Conservation (phyloP, 2,329 filamentous ascomycete genomes). For the Macrophomina phaseolina region DNA sequence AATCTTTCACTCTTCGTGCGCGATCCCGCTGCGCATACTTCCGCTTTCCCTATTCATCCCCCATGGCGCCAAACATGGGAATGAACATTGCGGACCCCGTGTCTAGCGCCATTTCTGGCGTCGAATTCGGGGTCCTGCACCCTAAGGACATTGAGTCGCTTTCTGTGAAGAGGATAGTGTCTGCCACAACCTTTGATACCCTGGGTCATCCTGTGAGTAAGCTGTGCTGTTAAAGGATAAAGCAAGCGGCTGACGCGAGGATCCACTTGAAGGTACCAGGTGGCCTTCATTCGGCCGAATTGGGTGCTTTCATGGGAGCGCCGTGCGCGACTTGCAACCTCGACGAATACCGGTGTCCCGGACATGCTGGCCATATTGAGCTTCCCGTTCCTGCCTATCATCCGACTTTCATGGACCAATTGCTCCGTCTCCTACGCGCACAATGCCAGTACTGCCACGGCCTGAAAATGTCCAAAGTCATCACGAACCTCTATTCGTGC, state of each 20-base stretch:
- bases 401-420: constrained; percentile 94
- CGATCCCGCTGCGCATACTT: constrained; percentile 11
- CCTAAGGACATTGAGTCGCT: constrained; percentile 82
- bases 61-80: constrained; percentile 24
- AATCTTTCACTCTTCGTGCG: constrained; percentile 17
- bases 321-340: constrained; percentile 91
- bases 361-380: constrained; percentile 94
- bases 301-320: constrained; percentile 88
- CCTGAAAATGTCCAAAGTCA: constrained; percentile 77
- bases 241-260: neutral
- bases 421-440: constrained; percentile 80
- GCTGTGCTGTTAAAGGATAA: neutral
- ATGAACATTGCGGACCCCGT: constrained; percentile 71
- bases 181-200: constrained; percentile 74
- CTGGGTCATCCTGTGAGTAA: constrained; percentile 76
- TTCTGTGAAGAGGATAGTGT: constrained; percentile 82
- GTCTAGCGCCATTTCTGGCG: constrained; percentile 79
- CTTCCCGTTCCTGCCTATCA: constrained; percentile 94
- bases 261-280: constrained; percentile 64
- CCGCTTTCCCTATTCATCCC: neutral
- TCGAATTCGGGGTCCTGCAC: constrained; percentile 88
- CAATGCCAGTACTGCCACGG: constrained; percentile 91
- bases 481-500: constrained; percentile 80
- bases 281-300: constrained; percentile 88
- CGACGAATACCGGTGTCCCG: constrained; percentile 78